phyloP scores from a whole-genome alignment of 148 eudicot species.

The Polygonum aviculare region DNA sequence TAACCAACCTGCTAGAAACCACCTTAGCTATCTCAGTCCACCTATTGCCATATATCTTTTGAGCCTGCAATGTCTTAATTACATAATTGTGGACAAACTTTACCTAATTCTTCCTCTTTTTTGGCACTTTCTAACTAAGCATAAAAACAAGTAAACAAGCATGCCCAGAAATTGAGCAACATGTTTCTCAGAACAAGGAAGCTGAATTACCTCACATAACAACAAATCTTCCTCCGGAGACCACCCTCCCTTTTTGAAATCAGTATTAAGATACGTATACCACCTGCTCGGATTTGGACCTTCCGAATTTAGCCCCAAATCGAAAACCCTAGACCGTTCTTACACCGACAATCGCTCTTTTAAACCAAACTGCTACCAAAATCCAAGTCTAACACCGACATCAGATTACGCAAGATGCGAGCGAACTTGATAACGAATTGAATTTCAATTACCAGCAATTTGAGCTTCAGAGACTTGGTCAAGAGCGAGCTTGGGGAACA shows the following conservation, averaged over 20 bases:
- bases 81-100: not conserved
- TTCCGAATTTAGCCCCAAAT: too few species aligned
- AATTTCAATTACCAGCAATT: conserved; percentile 44
- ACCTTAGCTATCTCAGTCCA: conserved; percentile 99
- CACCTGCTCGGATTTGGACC: conserved; percentile 36
- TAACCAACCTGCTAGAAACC: conserved; percentile 73
- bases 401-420: not conserved
- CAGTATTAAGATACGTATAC: conserved; percentile 90
- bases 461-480: conserved; percentile 50
- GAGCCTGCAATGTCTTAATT: conserved; percentile 51
- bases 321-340: too few species aligned
- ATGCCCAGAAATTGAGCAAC: not conserved
- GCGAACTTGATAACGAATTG: not conserved
- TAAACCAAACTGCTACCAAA: not conserved
- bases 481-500: conserved; percentile 19
- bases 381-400: not conserved
- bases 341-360: not conserved
- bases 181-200: not conserved
- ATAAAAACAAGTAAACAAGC: not conserved
- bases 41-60: conserved; percentile 82
- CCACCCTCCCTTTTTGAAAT: conserved; percentile 97
- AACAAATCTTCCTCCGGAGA: conserved; percentile 93
- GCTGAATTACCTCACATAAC: conserved; percentile 13
- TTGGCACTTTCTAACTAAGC: not conserved
- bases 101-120: not conserved